These are phyloP conservation scores for Ulota crispa DNA, from an alignment of 225 moss, liverwort and hornwort species.

Conservation along the genomic window DNA sequence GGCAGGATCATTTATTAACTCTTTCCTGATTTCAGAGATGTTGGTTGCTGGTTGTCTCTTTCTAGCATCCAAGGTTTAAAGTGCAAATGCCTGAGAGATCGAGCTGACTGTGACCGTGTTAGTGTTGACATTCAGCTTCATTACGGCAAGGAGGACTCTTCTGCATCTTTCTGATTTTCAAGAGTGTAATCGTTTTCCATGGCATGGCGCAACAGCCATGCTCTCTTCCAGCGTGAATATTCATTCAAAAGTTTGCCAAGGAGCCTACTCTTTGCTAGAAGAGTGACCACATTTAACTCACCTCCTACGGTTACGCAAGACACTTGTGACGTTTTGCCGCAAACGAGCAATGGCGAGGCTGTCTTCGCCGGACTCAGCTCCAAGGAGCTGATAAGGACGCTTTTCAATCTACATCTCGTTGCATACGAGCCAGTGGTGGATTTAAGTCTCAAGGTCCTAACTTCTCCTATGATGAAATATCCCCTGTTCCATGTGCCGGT, in stretches of 20 bases:
- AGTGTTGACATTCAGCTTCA: slow-evolving; percentile 25
- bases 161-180: background rate
- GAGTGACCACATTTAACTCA: slow-evolving; percentile 41
- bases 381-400: slow-evolving; percentile 62
- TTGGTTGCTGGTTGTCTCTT: background rate
- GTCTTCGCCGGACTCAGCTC: slow-evolving; percentile 68
- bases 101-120: slow-evolving; percentile 20
- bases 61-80: background rate
- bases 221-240: slow-evolving; percentile 28
- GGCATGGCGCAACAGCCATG: slow-evolving; percentile 47
- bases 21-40: background rate
- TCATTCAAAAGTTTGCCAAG: slow-evolving; percentile 7
- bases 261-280: slow-evolving; percentile 29
- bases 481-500: slow-evolving; percentile 58
- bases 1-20: background rate
- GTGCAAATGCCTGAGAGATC: background rate
- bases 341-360: slow-evolving; percentile 50
- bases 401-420: slow-evolving; percentile 75
- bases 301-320: slow-evolving; percentile 30
- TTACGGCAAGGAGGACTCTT: background rate
- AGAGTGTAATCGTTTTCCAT: slow-evolving; percentile 26
- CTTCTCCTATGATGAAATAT: slow-evolving; percentile 66
- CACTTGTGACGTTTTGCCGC: slow-evolving; percentile 30
- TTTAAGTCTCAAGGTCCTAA: slow-evolving; percentile 68
- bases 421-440: slow-evolving; percentile 75